Evolutionary conservation across 2,329 filamentous ascomycete genomes (phyloP).

Genomic region (Fusarium sp.): DNA sequence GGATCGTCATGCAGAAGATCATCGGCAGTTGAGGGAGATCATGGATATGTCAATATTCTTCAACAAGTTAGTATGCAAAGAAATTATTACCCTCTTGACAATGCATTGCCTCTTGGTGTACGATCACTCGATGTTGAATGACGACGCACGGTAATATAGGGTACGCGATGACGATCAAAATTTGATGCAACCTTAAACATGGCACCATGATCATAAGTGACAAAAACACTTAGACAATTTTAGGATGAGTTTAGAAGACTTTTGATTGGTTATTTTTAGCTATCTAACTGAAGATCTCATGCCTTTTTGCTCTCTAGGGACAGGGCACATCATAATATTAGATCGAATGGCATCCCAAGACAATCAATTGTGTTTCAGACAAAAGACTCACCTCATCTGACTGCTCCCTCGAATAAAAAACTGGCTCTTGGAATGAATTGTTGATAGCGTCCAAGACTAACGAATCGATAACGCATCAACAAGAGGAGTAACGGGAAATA

Average conservation of each 20-base stretch:
- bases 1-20: constrained; percentile 15
- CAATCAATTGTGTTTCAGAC: constrained; percentile 5
- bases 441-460: constrained; percentile 3
- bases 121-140: background rate
- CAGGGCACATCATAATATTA: background rate
- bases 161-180: constrained; percentile 5
- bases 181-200: background rate
- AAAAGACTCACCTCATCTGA: background rate
- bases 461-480: constrained; percentile 23
- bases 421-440: constrained; percentile 27
- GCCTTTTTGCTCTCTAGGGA: background rate
- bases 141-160: background rate
- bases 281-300: background rate
- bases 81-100: background rate
- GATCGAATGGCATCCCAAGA: background rate
- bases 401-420: constrained; percentile 5
- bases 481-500: constrained; percentile 27
- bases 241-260: background rate
- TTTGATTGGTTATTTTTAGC: background rate
- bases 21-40: constrained; percentile 8
- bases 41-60: background rate
- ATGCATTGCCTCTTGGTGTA: background rate
- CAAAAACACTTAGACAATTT: background rate
- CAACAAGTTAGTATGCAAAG: background rate
- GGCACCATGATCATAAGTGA: background rate